These are phyloP conservation scores for Apium graveolens DNA, from an alignment of 129 eudicot genomes.

Conservation along the genomic window DNA sequence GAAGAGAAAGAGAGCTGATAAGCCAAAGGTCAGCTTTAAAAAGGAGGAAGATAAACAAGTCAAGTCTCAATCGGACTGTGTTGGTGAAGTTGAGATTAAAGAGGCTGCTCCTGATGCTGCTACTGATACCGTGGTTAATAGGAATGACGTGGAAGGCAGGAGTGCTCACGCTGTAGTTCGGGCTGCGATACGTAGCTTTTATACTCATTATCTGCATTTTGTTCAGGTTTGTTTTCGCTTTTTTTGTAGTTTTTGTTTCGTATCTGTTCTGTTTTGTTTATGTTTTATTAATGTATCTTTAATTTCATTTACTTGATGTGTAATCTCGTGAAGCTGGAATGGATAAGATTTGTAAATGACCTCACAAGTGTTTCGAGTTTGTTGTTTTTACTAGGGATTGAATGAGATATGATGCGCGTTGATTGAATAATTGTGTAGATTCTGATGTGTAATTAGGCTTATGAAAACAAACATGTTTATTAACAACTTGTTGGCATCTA, in stretches of 20 bases:
- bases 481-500: background rate
- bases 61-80: background rate
- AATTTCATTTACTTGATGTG: too few species aligned
- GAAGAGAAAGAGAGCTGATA: background rate
- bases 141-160: background rate
- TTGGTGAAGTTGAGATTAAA: background rate
- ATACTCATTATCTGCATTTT: conserved; percentile 48
- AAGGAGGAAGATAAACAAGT: background rate
- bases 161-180: conserved; percentile 37
- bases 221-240: conserved; percentile 53
- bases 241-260: background rate
- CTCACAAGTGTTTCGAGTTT: background rate
- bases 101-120: background rate
- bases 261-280: background rate
- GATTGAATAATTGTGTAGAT: background rate
- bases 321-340: too few species aligned
- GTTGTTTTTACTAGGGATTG: background rate
- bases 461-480: background rate
- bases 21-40: background rate
- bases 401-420: background rate
- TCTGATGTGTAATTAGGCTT: background rate
- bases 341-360: too few species aligned
- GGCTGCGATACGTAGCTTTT: conserved; percentile 42
- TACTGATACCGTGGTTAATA: background rate
- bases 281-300: too few species aligned